Conservation (phyloP, 1,284 basidiomycete genomes). For the Ceratobasidium sp. region DNA sequence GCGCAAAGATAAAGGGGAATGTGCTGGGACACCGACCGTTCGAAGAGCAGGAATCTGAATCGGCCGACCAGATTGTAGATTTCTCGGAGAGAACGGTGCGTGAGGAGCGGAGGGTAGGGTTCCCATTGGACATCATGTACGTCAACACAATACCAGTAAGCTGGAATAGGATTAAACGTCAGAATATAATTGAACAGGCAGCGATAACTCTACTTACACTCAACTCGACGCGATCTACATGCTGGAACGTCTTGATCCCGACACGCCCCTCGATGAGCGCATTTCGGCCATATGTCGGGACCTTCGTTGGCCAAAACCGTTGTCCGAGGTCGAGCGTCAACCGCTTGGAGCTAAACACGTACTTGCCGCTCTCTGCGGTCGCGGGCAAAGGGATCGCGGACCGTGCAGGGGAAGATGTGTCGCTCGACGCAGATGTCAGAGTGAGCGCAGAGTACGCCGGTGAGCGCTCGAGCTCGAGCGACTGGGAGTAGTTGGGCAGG, state of each 20-base stretch:
- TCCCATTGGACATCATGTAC: slow-evolving; percentile 31
- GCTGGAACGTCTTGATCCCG: slow-evolving; percentile 27
- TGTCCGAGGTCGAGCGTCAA: slow-evolving; percentile 25
- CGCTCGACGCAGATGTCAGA: slow-evolving; percentile 6
- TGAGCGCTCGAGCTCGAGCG: slow-evolving; percentile 12
- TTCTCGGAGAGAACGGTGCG: slow-evolving; percentile 24
- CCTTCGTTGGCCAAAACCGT: slow-evolving; percentile 7
- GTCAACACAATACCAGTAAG: slow-evolving; percentile 20
- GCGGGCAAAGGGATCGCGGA: not conserved
- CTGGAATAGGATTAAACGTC: not conserved
- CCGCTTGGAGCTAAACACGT: slow-evolving; percentile 19
- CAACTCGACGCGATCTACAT: slow-evolving; percentile 35
- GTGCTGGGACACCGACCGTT: not conserved
- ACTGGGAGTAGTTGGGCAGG: slow-evolving; percentile 26
- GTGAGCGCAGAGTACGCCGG: slow-evolving; percentile 20
- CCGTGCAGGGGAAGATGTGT: not conserved
- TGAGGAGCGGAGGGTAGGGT: slow-evolving; percentile 8
- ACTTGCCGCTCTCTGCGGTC: not conserved
- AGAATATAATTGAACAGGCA: too few relatives aligned
- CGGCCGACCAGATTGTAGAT: slow-evolving; percentile 33
- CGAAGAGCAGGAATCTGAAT: slow-evolving; percentile 15
- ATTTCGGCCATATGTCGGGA: slow-evolving; percentile 35
- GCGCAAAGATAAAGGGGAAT: slow-evolving; percentile 28
- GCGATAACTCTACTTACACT: slow-evolving; percentile 6
- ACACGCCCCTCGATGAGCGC: slow-evolving; percentile 26